Percentiles rank a stretch among this genome's conserved stretches.
phyloP scores from a whole-genome alignment of 169 alveolate genomes.

The Miamiensis avidus region DNA sequence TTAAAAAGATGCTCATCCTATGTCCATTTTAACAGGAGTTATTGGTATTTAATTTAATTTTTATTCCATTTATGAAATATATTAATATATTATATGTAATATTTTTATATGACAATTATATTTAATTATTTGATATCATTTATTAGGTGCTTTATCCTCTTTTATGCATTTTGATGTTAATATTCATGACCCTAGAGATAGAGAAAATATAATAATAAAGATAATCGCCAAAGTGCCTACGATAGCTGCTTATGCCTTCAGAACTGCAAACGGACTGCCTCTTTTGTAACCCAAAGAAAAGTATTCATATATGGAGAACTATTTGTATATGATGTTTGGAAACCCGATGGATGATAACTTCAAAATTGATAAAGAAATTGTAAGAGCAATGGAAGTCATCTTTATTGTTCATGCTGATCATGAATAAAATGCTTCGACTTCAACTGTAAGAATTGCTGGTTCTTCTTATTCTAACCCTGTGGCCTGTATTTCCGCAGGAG shows the following conservation, averaged over 20 bases:
- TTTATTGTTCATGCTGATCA: constrained; percentile 89
- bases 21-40: constrained; percentile 85
- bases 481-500: constrained; percentile 89
- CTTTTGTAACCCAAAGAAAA: constrained; percentile 75
- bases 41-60: constrained; percentile 37
- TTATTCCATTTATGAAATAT: no score
- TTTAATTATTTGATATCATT: no score
- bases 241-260: constrained; percentile 85
- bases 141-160: constrained; percentile 73
- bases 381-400: constrained; percentile 79
- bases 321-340: constrained; percentile 84
- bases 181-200: constrained; percentile 44
- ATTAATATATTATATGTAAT: no score
- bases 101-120: no score
- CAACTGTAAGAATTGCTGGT: constrained; percentile 89
- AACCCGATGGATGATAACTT: constrained; percentile 81
- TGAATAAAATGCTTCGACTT: constrained; percentile 89
- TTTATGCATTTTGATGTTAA: constrained; percentile 63
- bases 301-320: constrained; percentile 72
- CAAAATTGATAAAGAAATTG: constrained; percentile 62
- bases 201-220: constrained; percentile 72
- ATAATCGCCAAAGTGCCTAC: constrained; percentile 86
- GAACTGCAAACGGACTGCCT: constrained; percentile 85
- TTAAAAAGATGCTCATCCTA: constrained; percentile 84
- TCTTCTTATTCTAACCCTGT: constrained; percentile 79